Evolutionary conservation across 768 basidiomycete species (phyloP), one percentile per base, ranked within the genome.

Genomic region (Dioszegia aurantiaca): DNA sequence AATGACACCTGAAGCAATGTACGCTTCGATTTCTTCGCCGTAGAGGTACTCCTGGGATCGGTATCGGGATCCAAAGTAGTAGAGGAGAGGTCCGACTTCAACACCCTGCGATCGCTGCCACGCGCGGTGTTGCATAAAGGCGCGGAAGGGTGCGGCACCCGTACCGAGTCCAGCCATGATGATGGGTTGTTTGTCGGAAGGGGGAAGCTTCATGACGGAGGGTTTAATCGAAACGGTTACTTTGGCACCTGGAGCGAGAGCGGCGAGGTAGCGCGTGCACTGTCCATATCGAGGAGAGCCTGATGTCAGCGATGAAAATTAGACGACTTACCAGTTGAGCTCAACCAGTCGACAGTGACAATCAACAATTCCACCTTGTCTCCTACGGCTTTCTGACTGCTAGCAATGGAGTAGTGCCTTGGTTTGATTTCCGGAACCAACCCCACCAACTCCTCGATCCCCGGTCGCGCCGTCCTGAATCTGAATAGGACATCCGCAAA

Each of bases 121-220:
- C 6, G 90, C 91, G 57, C 94, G 86, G 77, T 99, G 86, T 76
- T 99, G 95, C 60, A 97, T 85, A 83, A 98, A 99, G 6, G 95
- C 95, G 58, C 95, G 90, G 88, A 99, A 99, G 23, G 95, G 95
- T 11, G 95, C 95, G 9, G 92, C 95, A 56, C 94, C 95, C 3
- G 95, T 99, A 47, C 95, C 95, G 28, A 99, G 86, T 64, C 95
- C 95, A 31, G 94, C 91, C 90, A 99, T 92, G 78, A 98, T 94
- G 78, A 99, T 82, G 37, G 95, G 95, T 72, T 94, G 92, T 44
- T 81, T 83, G 73, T 85, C 81, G 72, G 85, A 82, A 0, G 87
- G 87, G 53, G 95, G 95, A 4, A 98, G 81, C 88, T 97, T 98
- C 95, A 99, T 98, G 27, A 99, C 95, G 73, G 92, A 95, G 24